phyloP scores from a whole-genome alignment of 1,139 yeast species.

The Arxiozyma telluris region DNA sequence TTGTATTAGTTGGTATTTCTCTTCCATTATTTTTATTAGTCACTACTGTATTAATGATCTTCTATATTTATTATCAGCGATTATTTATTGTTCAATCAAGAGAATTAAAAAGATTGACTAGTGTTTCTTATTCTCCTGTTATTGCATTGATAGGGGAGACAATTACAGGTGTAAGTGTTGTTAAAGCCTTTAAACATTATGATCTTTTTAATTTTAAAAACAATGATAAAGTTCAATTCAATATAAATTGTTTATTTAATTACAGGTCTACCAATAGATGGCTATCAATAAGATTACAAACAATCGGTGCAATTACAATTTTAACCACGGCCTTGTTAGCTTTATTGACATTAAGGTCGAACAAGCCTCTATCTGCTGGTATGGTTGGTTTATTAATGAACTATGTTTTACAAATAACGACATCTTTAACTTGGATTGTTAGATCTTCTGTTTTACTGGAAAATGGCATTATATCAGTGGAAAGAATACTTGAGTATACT shows the following conservation, averaged over 20 bases:
- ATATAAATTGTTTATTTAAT: constrained; percentile 50
- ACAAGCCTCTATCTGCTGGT: constrained; percentile 51
- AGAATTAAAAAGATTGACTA: constrained; percentile 47
- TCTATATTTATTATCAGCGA: constrained; percentile 46
- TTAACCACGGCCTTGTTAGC: constrained; percentile 51
- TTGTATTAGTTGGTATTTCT: constrained; percentile 41
- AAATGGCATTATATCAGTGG: constrained; percentile 67
- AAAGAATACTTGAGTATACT: constrained; percentile 64
- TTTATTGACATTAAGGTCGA: constrained; percentile 42
- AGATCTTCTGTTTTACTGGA: constrained; percentile 65
- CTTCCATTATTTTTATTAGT: constrained; percentile 45
- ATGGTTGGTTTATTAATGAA: constrained; percentile 68
- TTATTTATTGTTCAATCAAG: constrained; percentile 47
- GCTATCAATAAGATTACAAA: constrained; percentile 61
- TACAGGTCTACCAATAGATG: constrained; percentile 57
- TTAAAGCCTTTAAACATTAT: constrained; percentile 46
- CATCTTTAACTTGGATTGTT: constrained; percentile 51
- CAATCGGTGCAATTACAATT: constrained; percentile 57
- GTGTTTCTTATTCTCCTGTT: constrained; percentile 49
- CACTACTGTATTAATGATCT: constrained; percentile 35
- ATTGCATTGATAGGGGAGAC: constrained; percentile 59
- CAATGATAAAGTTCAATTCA: constrained; percentile 52
- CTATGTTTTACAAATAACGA: constrained; percentile 58
- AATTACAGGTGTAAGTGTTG: constrained; percentile 50
- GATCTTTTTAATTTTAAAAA: constrained; percentile 47